Evolutionary conservation across 345 rosid species (phyloP).

Genomic region (Gossypioides kirkii): DNA sequence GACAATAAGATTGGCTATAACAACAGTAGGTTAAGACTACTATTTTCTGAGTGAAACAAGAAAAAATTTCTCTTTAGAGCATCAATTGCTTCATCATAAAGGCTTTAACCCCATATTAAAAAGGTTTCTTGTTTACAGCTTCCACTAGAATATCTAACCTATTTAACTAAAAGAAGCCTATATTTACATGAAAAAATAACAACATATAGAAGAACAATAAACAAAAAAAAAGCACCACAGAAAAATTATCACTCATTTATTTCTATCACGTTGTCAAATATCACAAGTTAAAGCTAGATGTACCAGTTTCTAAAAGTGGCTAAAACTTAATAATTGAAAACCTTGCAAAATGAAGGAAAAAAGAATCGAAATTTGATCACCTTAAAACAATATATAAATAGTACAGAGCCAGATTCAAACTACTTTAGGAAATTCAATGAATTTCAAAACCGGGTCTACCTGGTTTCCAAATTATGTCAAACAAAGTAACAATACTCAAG

Average conservation of each 20-base stretch:
- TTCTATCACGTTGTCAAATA: background rate
- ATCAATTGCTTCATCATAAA: background rate
- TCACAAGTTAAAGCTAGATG: background rate
- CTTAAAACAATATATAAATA: background rate
- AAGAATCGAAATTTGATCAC: background rate
- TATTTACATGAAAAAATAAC: background rate
- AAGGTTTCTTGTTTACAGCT: background rate
- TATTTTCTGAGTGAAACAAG: background rate
- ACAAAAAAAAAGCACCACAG: background rate
- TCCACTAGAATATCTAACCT: background rate
- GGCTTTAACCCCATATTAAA: background rate
- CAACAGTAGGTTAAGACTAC: background rate
- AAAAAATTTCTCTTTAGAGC: no score
- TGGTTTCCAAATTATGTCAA: background rate
- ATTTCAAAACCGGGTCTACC: background rate
- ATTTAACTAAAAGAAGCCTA: background rate
- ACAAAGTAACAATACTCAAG: background rate
- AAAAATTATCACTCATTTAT: background rate
- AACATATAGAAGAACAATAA: background rate
- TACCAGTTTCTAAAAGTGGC: background rate
- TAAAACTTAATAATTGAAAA: background rate
- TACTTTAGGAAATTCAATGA: background rate
- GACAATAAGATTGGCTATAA: background rate
- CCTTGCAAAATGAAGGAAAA: background rate
- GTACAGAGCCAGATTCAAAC: background rate